Evolutionary conservation across 2,329 filamentous ascomycete genomes (phyloP).

Genomic region (Magnaporthiopsis incrustans): DNA sequence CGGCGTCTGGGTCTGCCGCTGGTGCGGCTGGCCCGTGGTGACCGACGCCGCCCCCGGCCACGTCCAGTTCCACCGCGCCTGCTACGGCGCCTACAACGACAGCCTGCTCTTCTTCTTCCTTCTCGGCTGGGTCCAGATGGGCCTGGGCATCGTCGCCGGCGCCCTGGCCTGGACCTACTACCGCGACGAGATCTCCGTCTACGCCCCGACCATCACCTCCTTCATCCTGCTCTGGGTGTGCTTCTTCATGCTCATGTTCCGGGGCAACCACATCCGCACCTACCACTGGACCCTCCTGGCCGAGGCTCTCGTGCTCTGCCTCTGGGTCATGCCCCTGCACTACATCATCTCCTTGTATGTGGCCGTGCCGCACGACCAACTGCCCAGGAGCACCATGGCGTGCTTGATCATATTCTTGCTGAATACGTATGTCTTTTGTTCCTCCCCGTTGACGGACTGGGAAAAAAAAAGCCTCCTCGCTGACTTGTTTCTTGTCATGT

Average conservation of each 20-base stretch:
- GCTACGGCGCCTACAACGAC: conserved; percentile 29
- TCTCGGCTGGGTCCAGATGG: conserved; percentile 29
- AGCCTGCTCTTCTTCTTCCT: conserved; percentile 29
- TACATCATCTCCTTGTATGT: conserved; percentile 14
- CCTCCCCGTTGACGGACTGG: background rate
- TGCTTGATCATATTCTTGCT: conserved; percentile 25
- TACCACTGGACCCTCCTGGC: conserved; percentile 30
- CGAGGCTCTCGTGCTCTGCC: conserved; percentile 26
- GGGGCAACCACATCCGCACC: conserved; percentile 27
- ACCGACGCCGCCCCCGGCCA: conserved; percentile 22
- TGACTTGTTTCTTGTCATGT: conserved; percentile 10
- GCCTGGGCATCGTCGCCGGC: conserved; percentile 24
- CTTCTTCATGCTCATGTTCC: conserved; percentile 24
- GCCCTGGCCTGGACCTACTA: conserved; percentile 32
- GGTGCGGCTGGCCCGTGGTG: conserved; percentile 33
- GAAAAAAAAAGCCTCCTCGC: background rate
- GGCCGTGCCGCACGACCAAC: background rate
- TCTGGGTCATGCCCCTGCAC: conserved; percentile 24
- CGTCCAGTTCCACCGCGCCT: conserved; percentile 31
- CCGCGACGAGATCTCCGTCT: conserved; percentile 20
- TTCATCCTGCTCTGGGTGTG: conserved; percentile 29
- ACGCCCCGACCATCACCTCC: conserved; percentile 25
- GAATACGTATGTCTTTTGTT: conserved; percentile 27
- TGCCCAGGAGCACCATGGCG: conserved; percentile 18
- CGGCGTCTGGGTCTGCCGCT: conserved; percentile 32